Conservation (phyloP, 306 rosid species). For the Quillaja saponaria region DNA sequence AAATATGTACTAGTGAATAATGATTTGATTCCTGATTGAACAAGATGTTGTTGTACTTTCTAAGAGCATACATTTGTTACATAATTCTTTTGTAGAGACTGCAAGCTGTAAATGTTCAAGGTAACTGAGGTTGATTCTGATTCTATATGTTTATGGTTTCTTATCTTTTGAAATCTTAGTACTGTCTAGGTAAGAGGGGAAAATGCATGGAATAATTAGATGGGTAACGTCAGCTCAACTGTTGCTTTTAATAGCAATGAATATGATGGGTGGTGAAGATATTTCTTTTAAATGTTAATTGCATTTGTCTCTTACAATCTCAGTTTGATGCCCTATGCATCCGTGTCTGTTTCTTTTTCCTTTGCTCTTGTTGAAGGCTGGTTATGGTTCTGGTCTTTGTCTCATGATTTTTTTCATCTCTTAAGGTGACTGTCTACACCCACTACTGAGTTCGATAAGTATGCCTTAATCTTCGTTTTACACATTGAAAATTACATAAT, state of each 20-base stretch:
- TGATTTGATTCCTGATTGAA: slow-evolving; percentile 15
- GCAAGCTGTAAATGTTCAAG: too few species aligned
- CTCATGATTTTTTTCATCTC: not conserved
- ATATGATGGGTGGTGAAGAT: not conserved
- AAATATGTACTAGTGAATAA: not conserved
- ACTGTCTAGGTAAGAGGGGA: too few species aligned
- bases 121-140: too few species aligned
- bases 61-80: too few species aligned
- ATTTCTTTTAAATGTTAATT: not conserved
- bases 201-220: too few species aligned
- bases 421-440: not conserved
- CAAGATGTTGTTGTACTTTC: not conserved
- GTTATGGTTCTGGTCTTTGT: slow-evolving; percentile 2
- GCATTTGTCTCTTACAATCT: not conserved
- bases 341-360: not conserved
- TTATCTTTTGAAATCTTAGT: too few species aligned
- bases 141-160: too few species aligned
- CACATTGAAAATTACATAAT: too few species aligned
- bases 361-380: not conserved
- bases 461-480: slow-evolving; percentile 7
- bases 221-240: too few species aligned
- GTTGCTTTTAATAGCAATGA: not conserved
- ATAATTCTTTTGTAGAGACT: too few species aligned
- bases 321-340: not conserved
- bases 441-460: not conserved